Conservation (phyloP, 176 grass and related monocot genomes). For the Rhynchospora pubera region DNA sequence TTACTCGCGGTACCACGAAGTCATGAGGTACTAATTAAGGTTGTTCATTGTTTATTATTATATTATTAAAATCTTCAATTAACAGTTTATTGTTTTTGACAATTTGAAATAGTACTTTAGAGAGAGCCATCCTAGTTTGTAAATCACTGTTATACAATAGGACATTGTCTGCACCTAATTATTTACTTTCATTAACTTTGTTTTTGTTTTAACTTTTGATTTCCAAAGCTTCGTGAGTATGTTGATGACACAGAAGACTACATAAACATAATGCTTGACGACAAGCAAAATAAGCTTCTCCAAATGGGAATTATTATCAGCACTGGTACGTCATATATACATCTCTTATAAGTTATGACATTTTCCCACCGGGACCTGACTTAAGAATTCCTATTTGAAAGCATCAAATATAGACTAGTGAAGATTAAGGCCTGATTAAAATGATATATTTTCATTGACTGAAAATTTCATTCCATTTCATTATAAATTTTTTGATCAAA, state of each 20-base stretch:
- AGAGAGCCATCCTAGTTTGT: background rate
- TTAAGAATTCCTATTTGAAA: too few relatives aligned
- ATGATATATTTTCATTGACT: too few relatives aligned
- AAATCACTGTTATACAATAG: background rate
- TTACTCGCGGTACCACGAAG: background rate
- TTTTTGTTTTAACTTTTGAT: background rate
- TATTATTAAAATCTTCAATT: background rate
- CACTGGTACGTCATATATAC: background rate
- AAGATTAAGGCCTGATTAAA: background rate
- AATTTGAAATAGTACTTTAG: background rate
- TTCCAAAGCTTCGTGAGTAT: slow-evolving; percentile 1
- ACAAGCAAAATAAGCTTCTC: slow-evolving; percentile 16
- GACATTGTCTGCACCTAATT: too few relatives aligned
- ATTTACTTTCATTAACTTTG: background rate
- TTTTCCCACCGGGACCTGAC: background rate
- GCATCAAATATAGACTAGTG: background rate
- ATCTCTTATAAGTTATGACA: background rate
- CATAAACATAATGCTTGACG: slow-evolving; percentile 16
- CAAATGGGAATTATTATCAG: slow-evolving; percentile 1
- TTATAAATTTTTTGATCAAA: too few relatives aligned
- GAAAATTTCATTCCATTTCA: too few relatives aligned
- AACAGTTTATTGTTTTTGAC: background rate
- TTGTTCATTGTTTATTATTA: background rate
- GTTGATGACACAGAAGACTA: slow-evolving; percentile 18
- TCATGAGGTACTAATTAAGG: background rate